Evolutionary conservation across 768 basidiomycete genomes (phyloP), one percentile per base, ranked within the genome.

Genomic region (Phaeolepiota aurea): DNA sequence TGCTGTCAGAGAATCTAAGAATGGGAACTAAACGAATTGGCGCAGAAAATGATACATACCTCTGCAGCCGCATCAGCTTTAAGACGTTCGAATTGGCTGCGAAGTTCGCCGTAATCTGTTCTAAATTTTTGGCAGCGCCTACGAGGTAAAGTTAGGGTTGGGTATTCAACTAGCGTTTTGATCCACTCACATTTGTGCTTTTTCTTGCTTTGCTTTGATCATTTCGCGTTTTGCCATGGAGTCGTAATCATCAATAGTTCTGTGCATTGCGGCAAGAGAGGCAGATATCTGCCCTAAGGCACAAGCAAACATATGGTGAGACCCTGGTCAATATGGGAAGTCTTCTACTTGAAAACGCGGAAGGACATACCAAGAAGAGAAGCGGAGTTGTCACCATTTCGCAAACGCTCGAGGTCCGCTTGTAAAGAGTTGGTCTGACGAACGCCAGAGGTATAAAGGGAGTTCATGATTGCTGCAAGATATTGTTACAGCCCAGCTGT

Each of bases 161-260:
- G 31, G 43, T 15, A 25, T n/a, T n/a, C n/a, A n/a, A n/a, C n/a
- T n/a, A n/a, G n/a, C n/a, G n/a, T 32, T 18, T 34, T 14, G 43
- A 35, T 11, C 30, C 31, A 63, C 77, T 52, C 51, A 92, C 88
- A 86, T 83, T 56, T 86, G 74, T 0, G 93, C 96, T 65, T 98
- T 98, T 65, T 97, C 94, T 61, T 92, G 83, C 64, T 96, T 98
- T 33, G 87, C 81, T 51, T 87, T 90, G 39, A 98, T 92, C 55
- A 96, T 90, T 62, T 99, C 96, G 46, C 93, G 74, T 65, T 84
- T 88, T 0, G 88, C 90, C 87, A 98, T 92, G 5, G 87, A 84
- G 52, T 97, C 93, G 55, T 94, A 98, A 55, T 99, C 96, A 45
- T 97, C 93, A 47, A 98, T 82, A 40, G 96, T 92, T 43, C 96